Evolutionary conservation across 768 basidiomycete genomes (phyloP), one percentile per base, ranked within the genome.

Genomic region (Mycena sanguinolenta): DNA sequence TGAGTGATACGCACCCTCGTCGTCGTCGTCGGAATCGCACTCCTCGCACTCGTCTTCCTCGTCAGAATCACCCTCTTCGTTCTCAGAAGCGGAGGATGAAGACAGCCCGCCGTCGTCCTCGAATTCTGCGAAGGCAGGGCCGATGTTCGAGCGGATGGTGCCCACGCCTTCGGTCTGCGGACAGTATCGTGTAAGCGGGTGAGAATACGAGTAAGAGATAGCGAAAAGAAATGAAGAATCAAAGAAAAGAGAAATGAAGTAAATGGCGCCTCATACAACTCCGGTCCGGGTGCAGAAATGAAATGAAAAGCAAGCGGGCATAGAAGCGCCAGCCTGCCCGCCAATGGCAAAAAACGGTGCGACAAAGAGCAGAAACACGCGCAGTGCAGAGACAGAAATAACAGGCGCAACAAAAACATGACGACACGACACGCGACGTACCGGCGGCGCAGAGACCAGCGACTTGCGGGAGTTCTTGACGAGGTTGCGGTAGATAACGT

Each of bases 131-230:
- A 88, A 89, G 27, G 84, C 87, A 3, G 88, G 88, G 9, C 84
- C 85, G 5, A 88, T 82, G 76, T 89, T 82, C 3, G 91, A 92
- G 32, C 92, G 91, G 28, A 94, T 82, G 3, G 95, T 96, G 60
- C 95, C 95, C 32, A 96, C 90, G 28, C 95, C 93, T 80, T 94
- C 91, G 13, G 94, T 95, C 95, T 96, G 75, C 50, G 38, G 44
- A 44, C 34, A 32, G 66, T 17, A 14, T 50, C 46, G 27, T 65
- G 63, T 46, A 36, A 25, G 32, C 50, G 17, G 4, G 39, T 1
- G 25, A n/a, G 21, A 6, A 58, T 28, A 65, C 25, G 49, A 44
- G 30, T 44, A 70, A 70, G 65, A 61, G 23, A 23, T 7, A 19
- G 16, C 13, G 14, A 23, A 25, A 3, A 30, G 34, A 44, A 69